Base-by-base conservation (phyloP, 2,329 filamentous ascomycete species). In the Sordariomycetes sp. region DNA sequence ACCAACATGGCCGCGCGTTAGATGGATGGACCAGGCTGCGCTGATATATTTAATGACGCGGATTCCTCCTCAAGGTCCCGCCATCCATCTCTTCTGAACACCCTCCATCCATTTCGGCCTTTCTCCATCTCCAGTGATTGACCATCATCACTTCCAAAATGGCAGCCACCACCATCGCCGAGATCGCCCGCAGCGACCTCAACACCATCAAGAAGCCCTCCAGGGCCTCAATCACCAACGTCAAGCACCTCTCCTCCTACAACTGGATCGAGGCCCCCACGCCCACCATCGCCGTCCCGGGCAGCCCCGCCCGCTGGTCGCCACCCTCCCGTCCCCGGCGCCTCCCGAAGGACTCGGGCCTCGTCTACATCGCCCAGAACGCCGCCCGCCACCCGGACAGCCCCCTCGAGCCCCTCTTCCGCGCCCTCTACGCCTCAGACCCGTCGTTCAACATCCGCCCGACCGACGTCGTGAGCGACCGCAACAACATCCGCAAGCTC, bases 401-500 rank as follows among this genome's bases (percentile, higher is more conserved):
- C 54, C 76, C 76, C 0, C 65, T 79, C 4, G 76, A 79, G 60
- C 74, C 76, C 0, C 66, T 79, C 0, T 79, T 79, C 59, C 74
- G 75, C 46, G 68, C 75, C 0, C 59, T 79, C 4, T 74, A 70
- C 60, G 62, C 67, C 32, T 62, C 63, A 7, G 53, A 75, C 24
- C 73, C 76, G 12, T 65, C 65, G 0, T 75, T 74, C 54, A 67
- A 77, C 56, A 64, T 78, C 18, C 32, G 62, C 25, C 48, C 63
- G 0, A 61, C 74, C 53, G 72, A 78, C 61, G 59, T 79, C 12
- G 67, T 79, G 22, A 75, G 71, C 2, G 76, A 79, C 61, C 66
- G 74, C 34, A 77, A 76, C 64, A 78, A 75, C 55, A 70, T 79
- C 55, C 73, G 76, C 34, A 79, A 79, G 63, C 72, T 79, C 22